These are phyloP conservation scores for Cadophora gregata DNA, from an alignment of 2,329 filamentous ascomycete genomes.

Conservation along the genomic window DNA sequence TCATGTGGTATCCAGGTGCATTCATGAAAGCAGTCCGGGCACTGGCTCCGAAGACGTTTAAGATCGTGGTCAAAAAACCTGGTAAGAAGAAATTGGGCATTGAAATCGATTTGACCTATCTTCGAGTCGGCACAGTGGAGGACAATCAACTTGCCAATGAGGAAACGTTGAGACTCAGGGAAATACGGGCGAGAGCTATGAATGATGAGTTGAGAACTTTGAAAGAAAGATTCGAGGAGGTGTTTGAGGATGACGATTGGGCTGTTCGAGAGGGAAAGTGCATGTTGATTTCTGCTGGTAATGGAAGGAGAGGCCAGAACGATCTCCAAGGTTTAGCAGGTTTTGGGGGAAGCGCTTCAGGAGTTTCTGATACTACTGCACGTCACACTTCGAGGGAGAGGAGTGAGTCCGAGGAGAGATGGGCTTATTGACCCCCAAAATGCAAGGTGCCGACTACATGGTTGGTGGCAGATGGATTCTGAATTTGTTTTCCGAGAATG, in stretches of 20 bases:
- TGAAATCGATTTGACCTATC: slow-evolving; percentile 27
- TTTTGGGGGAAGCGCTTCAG: neutral
- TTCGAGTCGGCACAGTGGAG: neutral
- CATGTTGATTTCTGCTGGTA: slow-evolving; percentile 2
- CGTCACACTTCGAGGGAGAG: neutral
- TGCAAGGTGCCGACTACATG: neutral
- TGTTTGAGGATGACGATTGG: slow-evolving; percentile 31
- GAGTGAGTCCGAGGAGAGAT: slow-evolving; percentile 7
- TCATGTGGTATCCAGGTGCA: slow-evolving; percentile 30
- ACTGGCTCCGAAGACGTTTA: slow-evolving; percentile 35
- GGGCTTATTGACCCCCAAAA: neutral
- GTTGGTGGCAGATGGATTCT: neutral
- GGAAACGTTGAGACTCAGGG: slow-evolving; percentile 20
- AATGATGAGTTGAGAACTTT: slow-evolving; percentile 30
- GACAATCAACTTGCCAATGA: slow-evolving; percentile 16
- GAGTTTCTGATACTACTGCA: neutral
- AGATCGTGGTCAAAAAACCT: slow-evolving; percentile 37
- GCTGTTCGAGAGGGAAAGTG: slow-evolving; percentile 32
- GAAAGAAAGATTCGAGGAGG: slow-evolving; percentile 34
- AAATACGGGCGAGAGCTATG: neutral
- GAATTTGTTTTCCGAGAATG: neutral
- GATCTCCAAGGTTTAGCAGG: neutral
- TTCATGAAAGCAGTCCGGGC: slow-evolving; percentile 34
- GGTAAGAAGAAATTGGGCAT: slow-evolving; percentile 25
- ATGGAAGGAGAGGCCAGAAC: neutral